These are phyloP conservation scores for Geotrichum histeridarum DNA, from an alignment of 1,139 yeast genomes.

Conservation along the genomic window DNA sequence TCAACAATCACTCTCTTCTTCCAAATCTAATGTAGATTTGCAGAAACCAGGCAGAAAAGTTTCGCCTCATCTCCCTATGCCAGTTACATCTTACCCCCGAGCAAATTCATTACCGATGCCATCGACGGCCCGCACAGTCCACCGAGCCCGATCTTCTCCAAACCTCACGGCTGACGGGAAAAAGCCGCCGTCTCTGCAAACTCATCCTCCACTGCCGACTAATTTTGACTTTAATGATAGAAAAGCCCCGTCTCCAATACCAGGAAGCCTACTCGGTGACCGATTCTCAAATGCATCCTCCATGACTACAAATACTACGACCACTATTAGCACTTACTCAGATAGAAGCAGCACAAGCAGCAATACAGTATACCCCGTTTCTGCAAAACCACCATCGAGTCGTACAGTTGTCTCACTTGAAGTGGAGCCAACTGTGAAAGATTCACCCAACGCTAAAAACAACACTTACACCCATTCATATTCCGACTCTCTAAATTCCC, in stretches of 20 bases:
- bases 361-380: conserved; percentile 5
- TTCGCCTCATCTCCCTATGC: neutral
- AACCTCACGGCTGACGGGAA: neutral
- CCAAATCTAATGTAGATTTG: neutral
- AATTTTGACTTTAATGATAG: neutral
- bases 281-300: conserved; percentile 18
- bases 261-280: conserved; percentile 1
- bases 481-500: neutral
- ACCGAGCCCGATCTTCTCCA: conserved; percentile 7
- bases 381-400: neutral
- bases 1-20: too few species aligned
- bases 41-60: neutral
- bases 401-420: neutral
- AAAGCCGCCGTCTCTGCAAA: neutral
- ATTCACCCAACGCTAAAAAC: neutral
- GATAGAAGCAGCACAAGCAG: conserved; percentile 15
- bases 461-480: neutral
- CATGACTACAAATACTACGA: conserved; percentile 11
- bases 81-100: neutral
- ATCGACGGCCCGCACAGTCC: neutral
- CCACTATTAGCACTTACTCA: conserved; percentile 9
- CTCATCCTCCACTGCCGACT: neutral
- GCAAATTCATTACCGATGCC: conserved; percentile 5
- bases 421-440: neutral
- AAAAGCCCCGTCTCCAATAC: conserved; percentile 4